A percentile compares a stretch with the other conserved stretches of the same genome.
Conservation (phyloP, 176 grass and related monocot genomes). For the Juncus effusus region DNA sequence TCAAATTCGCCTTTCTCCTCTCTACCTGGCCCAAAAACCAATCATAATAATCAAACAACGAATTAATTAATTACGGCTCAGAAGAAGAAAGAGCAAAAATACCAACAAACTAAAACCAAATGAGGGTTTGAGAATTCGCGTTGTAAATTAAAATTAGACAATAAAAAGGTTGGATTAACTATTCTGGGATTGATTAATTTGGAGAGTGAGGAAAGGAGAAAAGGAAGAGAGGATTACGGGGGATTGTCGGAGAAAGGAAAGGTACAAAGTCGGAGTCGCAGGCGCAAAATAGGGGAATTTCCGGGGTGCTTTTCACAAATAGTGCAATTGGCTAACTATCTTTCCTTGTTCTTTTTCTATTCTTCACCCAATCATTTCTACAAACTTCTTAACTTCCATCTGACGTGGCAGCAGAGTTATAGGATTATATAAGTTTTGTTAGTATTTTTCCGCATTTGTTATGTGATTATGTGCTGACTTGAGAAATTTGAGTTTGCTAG, state of each 20-base stretch:
- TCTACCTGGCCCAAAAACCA: no score
- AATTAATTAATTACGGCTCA: not conserved
- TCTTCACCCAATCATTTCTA: not conserved
- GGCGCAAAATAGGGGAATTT: constrained; percentile 34
- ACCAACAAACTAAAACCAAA: not conserved
- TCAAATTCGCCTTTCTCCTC: not conserved
- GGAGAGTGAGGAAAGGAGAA: not conserved
- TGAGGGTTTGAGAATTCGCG: not conserved
- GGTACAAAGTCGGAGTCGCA: constrained; percentile 25
- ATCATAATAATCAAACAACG: not conserved
- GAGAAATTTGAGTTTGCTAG: not conserved
- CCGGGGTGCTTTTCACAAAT: constrained; percentile 4
- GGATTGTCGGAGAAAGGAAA: constrained; percentile 23
- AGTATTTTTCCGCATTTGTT: not conserved
- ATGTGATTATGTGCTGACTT: not conserved
- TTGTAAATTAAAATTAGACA: not conserved
- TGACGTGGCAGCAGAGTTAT: not conserved
- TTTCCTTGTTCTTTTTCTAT: not conserved
- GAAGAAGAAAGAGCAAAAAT: not conserved
- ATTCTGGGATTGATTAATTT: constrained; percentile 3
- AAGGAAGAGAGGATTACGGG: not conserved
- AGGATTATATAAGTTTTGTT: not conserved
- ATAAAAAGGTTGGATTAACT: not conserved
- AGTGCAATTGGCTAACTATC: not conserved
- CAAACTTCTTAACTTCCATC: constrained; percentile 7